Percentiles rank a stretch among this genome's conserved stretches.
Conservation (phyloP, 805 yeast species). For the Pichia occidentalis region DNA sequence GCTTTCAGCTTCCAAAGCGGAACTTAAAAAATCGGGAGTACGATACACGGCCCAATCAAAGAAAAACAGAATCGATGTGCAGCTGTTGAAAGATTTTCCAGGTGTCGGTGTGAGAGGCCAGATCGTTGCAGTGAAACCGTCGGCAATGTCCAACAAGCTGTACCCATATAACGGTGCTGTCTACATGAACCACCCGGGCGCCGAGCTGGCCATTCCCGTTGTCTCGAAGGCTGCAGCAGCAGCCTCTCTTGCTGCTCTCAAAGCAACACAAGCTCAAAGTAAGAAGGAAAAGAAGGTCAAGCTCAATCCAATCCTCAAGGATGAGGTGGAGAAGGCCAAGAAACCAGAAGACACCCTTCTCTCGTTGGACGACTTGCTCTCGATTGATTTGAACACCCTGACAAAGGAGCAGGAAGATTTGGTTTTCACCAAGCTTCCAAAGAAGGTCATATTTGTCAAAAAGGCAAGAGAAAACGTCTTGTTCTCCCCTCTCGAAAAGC, state of each 20-base stretch:
- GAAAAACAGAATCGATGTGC: constrained; percentile 60
- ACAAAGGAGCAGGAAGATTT: constrained; percentile 18
- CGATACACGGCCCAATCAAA: constrained; percentile 43
- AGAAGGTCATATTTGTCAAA: constrained; percentile 23
- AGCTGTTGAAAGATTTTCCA: constrained; percentile 62
- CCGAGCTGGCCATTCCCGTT: constrained; percentile 30
- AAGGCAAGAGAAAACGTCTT: constrained; percentile 18
- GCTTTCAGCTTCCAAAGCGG: constrained; percentile 14
- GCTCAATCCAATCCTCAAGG: constrained; percentile 8
- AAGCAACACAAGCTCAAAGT: constrained; percentile 8
- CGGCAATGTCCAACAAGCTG: constrained; percentile 73
- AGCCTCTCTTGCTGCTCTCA: constrained; percentile 12
- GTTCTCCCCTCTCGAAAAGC: constrained; percentile 12
- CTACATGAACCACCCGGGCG: constrained; percentile 41
- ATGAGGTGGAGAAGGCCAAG: constrained; percentile 3
- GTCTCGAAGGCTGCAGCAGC: constrained; percentile 18
- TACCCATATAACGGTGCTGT: constrained; percentile 70
- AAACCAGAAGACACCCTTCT: constrained; percentile 11
- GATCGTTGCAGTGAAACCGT: constrained; percentile 67
- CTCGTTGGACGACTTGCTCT: constrained; percentile 25
- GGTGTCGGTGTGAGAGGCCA: constrained; percentile 66
- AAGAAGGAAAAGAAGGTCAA: constrained; percentile 11
- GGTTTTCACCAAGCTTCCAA: constrained; percentile 24
- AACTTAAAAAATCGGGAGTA: constrained; percentile 24
- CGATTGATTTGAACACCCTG: constrained; percentile 20